Evolutionary conservation across 495 filamentous ascomycete species (phyloP).

Genomic region (Annulohypoxylon bovei): DNA sequence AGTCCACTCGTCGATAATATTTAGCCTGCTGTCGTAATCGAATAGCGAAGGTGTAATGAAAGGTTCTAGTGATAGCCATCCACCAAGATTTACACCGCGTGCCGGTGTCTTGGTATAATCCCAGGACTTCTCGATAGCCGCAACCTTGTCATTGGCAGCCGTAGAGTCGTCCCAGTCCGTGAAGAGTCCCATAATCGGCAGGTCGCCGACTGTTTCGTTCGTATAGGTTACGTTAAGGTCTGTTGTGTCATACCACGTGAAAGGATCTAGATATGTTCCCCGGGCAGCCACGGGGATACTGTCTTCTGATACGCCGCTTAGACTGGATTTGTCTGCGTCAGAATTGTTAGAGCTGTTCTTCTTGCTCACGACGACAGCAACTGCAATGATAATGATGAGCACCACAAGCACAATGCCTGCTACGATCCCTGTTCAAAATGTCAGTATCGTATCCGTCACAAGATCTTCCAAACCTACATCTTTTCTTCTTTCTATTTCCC

Average conservation of each 20-base stretch:
- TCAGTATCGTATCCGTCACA: slow-evolving; percentile 21
- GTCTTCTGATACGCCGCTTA: slow-evolving; percentile 66
- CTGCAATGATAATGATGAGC: slow-evolving; percentile 76
- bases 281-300: slow-evolving; percentile 73
- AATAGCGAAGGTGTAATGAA: slow-evolving; percentile 97
- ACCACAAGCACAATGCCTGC: slow-evolving; percentile 64
- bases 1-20: slow-evolving; percentile 89
- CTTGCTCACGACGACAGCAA: slow-evolving; percentile 76
- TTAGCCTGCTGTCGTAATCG: slow-evolving; percentile 68
- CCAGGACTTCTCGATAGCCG: slow-evolving; percentile 76
- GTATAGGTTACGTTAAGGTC: slow-evolving; percentile 98
- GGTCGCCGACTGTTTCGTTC: slow-evolving; percentile 79
- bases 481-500: slow-evolving; percentile 53
- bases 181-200: slow-evolving; percentile 90
- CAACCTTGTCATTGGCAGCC: slow-evolving; percentile 79
- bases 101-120: slow-evolving; percentile 83
- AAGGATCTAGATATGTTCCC: slow-evolving; percentile 87
- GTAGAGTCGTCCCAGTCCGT: slow-evolving; percentile 87
- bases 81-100: slow-evolving; percentile 91
- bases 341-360: slow-evolving; percentile 61
- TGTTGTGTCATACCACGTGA: slow-evolving; percentile 88
- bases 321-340: slow-evolving; percentile 58
- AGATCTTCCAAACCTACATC: slow-evolving; percentile 52
- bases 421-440: slow-evolving; percentile 59
- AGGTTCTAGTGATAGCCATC: slow-evolving; percentile 94